Conservation (phyloP, 1,284 basidiomycete species). For the Phellopilus nigrolimitatus region DNA sequence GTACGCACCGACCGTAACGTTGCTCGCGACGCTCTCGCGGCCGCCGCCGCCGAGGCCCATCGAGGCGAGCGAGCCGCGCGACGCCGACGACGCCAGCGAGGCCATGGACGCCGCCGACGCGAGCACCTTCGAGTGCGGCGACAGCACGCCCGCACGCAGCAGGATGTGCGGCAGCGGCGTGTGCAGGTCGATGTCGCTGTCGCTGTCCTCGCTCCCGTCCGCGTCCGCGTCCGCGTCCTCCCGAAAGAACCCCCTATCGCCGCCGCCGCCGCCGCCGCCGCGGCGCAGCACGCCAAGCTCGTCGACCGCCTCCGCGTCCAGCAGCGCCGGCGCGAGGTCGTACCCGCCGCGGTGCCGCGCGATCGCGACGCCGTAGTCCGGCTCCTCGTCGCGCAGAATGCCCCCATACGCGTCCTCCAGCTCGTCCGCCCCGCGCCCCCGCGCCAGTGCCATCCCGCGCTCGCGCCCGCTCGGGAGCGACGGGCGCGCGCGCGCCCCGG, state of each 20-base stretch:
- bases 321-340: constrained; percentile 9
- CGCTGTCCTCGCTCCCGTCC: constrained; percentile 45
- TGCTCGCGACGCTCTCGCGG: constrained; percentile 16
- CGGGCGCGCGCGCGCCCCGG: neutral
- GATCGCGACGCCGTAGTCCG: constrained; percentile 18
- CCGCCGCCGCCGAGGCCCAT: neutral
- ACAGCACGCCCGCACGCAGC: constrained; percentile 68
- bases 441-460: constrained; percentile 5
- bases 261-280: too few species aligned
- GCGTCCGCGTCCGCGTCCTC: constrained; percentile 28
- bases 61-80: constrained; percentile 1
- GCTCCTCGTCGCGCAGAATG: constrained; percentile 8
- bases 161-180: constrained; percentile 76
- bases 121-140: constrained; percentile 67
- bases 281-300: constrained; percentile 14
- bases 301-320: constrained; percentile 1
- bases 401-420: constrained; percentile 15
- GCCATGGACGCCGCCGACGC: constrained; percentile 30
- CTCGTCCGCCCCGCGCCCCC: constrained; percentile 3
- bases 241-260: too few species aligned
- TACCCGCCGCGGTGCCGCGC: constrained; percentile 18
- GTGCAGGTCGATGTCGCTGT: constrained; percentile 71
- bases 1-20: constrained; percentile 13
- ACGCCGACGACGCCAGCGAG: neutral
- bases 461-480: constrained; percentile 11